phyloP scores from a whole-genome alignment of 768 basidiomycete species.

The Phaeotremella fagi region DNA sequence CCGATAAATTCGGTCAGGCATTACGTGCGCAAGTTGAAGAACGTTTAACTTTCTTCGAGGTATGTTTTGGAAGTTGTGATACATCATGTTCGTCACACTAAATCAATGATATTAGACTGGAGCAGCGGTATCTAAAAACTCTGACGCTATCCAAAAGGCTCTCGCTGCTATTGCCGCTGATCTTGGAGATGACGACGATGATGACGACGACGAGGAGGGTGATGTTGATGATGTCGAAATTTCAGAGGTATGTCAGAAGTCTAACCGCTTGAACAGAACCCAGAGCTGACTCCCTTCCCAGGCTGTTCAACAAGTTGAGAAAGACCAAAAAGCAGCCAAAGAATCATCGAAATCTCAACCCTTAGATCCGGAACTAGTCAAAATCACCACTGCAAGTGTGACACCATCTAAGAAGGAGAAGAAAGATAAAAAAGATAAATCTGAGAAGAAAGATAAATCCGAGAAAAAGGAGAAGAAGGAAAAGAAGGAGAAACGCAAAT shows the following conservation, averaged over 20 bases:
- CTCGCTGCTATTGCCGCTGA: slow-evolving; percentile 60
- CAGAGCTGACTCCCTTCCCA: slow-evolving; percentile 5
- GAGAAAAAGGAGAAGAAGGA: slow-evolving; percentile 40
- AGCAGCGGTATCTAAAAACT: slow-evolving; percentile 74
- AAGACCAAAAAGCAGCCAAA: slow-evolving; percentile 33
- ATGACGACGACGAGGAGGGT: slow-evolving; percentile 62
- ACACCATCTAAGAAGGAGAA: slow-evolving; percentile 24
- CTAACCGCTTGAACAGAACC: neutral
- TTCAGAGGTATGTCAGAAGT: slow-evolving; percentile 25
- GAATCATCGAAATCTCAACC: slow-evolving; percentile 5
- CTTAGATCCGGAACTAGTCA: slow-evolving; percentile 43
- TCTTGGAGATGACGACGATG: slow-evolving; percentile 37
- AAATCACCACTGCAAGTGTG: slow-evolving; percentile 20
- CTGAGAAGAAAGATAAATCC: slow-evolving; percentile 35
- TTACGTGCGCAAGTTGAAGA: slow-evolving; percentile 92
- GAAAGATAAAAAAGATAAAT: slow-evolving; percentile 41
- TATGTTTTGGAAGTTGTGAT: slow-evolving; percentile 22
- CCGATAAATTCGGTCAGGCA: slow-evolving; percentile 90
- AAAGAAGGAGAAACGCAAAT: slow-evolving; percentile 45
- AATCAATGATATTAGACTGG: slow-evolving; percentile 55
- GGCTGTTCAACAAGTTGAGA: slow-evolving; percentile 44
- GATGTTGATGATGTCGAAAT: slow-evolving; percentile 56
- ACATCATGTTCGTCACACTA: neutral
- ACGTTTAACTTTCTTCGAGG: slow-evolving; percentile 85
- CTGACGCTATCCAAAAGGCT: slow-evolving; percentile 87